phyloP scores from a whole-genome alignment of 2,329 filamentous ascomycete species.

The Davidsoniella eucalypti region DNA sequence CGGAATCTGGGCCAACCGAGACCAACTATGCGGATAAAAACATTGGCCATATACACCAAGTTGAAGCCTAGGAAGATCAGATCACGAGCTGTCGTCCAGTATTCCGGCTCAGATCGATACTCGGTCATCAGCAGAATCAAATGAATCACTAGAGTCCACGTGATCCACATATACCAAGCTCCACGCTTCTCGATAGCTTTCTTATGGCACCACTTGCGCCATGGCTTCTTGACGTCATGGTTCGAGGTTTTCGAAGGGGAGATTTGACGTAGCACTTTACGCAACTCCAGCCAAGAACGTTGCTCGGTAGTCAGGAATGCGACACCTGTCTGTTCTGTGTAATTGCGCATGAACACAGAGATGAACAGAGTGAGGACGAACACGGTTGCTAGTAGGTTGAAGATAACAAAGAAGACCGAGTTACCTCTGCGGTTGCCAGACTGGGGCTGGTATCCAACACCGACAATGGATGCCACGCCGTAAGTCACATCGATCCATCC shows the following conservation, averaged over 20 bases:
- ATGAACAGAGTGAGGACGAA: constrained; percentile 96
- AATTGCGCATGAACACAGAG: constrained; percentile 98
- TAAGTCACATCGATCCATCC: constrained; percentile 94
- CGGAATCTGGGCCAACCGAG: constrained; percentile 86
- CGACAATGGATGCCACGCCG: constrained; percentile 66
- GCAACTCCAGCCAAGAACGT: constrained; percentile 86
- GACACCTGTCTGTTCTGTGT: constrained; percentile 95
- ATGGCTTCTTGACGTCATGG: constrained; percentile 55
- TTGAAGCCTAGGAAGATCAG: constrained; percentile 68
- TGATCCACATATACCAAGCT: constrained; percentile 75
- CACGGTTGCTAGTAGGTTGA: constrained; percentile 90
- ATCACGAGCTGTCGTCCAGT: constrained; percentile 58
- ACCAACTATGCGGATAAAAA: constrained; percentile 68
- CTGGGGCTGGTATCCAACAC: constrained; percentile 54
- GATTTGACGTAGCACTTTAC: constrained; percentile 82
- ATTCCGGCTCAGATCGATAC: constrained; percentile 56
- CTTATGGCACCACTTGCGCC: constrained; percentile 91
- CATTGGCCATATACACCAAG: constrained; percentile 66
- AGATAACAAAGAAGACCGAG: constrained; percentile 83
- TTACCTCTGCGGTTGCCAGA: constrained; percentile 61
- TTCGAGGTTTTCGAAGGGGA: constrained; percentile 88
- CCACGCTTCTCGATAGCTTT: constrained; percentile 87
- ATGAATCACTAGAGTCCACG: constrained; percentile 63
- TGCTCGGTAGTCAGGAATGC: constrained; percentile 92
- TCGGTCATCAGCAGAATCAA: constrained; percentile 70